Base-by-base conservation (phyloP, 345 rosid genomes). In the Sonneratia caseolaris region DNA sequence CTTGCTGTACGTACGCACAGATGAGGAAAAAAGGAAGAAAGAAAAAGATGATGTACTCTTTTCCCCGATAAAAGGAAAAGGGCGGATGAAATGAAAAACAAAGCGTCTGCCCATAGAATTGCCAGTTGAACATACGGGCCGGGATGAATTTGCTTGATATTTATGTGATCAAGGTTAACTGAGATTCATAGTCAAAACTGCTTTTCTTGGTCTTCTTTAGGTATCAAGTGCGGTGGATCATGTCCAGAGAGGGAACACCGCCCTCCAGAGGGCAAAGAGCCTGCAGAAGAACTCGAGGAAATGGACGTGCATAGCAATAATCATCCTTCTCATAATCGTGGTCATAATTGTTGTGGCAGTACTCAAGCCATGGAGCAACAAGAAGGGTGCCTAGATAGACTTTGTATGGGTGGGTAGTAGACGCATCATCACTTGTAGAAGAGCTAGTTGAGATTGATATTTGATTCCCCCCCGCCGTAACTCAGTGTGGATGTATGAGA, bases 181-280 rank as follows among this genome's bases (percentile, higher is more conserved):
- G 32, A 27, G 32, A 48, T 42, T 66, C 37, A 48, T 37, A 66
- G 38, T 66, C 48, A 66, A 66, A n/a, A 10, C 18, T 65, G 37
- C 21, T 65, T 12, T 66, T 47, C 48, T 6, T 15, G 24, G 5
- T 27, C 42, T 73, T 32, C 47, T 62, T 53, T 75, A 95, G 98
- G 98, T 95, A 42, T 90, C 97, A 0, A 92, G 78, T 56, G 97
- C 98, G 0, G 97, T 92, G 59, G 97, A 95, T 81, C 98, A 92
- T 51, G 98, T 95, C 71, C 92, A 90, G 62, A 84, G 89, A 1
- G 99, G 98, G 73, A 91, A 88, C 78, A 80, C 83, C 0, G 81
- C 86, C 45, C 90, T 95, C 59, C 87, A 83, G 74, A 87, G 78
- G 81, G 97, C 98, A 0, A 83, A 88, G 77, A 84, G 82, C 71